Conservation (phyloP, 306 rosid genomes). For the Ziziphus jujuba region DNA sequence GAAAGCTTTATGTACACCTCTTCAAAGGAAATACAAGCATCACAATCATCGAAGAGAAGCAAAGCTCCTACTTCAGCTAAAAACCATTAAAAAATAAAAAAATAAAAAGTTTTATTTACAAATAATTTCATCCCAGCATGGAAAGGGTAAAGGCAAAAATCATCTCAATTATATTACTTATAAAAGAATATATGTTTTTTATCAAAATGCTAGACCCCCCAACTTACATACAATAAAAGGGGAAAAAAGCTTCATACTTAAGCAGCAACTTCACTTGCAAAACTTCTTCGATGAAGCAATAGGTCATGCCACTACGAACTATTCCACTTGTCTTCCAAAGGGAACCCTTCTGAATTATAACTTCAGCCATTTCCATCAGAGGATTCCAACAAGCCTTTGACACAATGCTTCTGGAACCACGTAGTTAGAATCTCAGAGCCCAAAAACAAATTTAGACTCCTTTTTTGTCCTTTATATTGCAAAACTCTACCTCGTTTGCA, state of each 20-base stretch:
- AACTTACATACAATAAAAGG: not conserved
- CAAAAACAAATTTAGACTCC: not conserved
- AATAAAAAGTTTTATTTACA: no score
- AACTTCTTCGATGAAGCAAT: slow-evolving; percentile 71
- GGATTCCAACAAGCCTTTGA: slow-evolving; percentile 63
- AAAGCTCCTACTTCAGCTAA: slow-evolving; percentile 73
- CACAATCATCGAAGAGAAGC: slow-evolving; percentile 41
- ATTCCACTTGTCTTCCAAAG: slow-evolving; percentile 73
- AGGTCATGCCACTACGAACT: slow-evolving; percentile 51
- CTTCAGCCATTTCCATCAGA: slow-evolving; percentile 65
- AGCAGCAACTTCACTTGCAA: slow-evolving; percentile 55
- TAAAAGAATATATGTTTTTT: not conserved
- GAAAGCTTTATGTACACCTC: slow-evolving; percentile 57
- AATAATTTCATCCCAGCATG: not conserved
- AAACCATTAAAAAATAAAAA: slow-evolving; percentile 52
- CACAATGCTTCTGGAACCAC: slow-evolving; percentile 38
- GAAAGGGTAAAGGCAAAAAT: not conserved
- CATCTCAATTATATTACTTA: not conserved
- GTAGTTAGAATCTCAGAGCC: not conserved
- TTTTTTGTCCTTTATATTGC: not conserved
- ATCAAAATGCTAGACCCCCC: not conserved
- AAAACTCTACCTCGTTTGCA: slow-evolving; percentile 57
- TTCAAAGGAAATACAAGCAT: slow-evolving; percentile 39
- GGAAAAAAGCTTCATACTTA: not conserved
- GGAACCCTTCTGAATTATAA: slow-evolving; percentile 58